These are phyloP conservation scores for Auricularia sp. DNA, from an alignment of 768 basidiomycete genomes.

Conservation along the genomic window DNA sequence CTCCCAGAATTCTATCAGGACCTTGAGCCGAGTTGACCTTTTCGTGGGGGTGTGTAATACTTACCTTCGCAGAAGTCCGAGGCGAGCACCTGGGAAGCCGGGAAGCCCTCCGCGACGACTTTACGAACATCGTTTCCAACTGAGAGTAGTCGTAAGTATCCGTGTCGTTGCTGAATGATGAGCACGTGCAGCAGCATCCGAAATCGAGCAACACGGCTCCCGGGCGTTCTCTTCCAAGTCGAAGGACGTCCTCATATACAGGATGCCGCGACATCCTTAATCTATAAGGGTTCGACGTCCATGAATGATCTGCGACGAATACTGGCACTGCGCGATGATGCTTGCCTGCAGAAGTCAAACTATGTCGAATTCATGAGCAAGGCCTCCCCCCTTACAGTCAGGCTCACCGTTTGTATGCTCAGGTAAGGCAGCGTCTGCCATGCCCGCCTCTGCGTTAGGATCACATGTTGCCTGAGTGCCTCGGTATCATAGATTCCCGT, in stretches of 20 bases:
- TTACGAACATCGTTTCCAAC: constrained; percentile 7
- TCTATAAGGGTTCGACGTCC: not conserved
- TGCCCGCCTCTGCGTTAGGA: constrained; percentile 18
- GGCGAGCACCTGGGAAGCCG: constrained; percentile 2
- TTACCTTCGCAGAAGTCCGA: not conserved
- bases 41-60: not conserved
- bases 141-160: not conserved
- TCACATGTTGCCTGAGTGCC: constrained; percentile 22
- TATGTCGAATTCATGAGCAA: no score
- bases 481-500: constrained; percentile 22
- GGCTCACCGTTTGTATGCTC: not conserved
- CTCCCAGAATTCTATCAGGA: not conserved
- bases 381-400: not conserved
- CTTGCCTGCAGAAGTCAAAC: no score
- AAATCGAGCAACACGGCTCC: not conserved
- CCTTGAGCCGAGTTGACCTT: no score
- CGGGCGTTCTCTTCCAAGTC: not conserved
- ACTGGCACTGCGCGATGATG: no score
- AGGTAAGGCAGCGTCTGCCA: constrained; percentile 8
- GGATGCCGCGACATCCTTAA: not conserved
- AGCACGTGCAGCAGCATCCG: not conserved
- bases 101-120: constrained; percentile 7
- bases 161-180: not conserved
- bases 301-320: not conserved
- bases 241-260: not conserved